A percentile compares a stretch with the other conserved stretches of the same genome.
Evolutionary conservation across 331 rosid species (phyloP).

Genomic region (Acacia pycnantha): DNA sequence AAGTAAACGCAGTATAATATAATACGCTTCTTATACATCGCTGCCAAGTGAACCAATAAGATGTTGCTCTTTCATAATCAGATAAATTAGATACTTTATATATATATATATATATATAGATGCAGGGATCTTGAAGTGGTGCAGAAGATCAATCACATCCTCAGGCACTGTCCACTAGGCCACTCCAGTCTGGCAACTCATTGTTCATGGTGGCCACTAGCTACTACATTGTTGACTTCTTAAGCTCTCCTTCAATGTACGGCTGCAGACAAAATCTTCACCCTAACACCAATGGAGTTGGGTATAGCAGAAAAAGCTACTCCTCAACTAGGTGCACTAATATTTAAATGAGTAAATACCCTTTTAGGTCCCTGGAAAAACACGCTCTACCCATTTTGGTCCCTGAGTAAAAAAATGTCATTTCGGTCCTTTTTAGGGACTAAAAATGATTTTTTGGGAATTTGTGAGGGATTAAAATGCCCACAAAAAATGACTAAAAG

Average conservation of each 20-base stretch:
- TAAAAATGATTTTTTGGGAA: too few relatives aligned
- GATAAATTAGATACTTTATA: not conserved
- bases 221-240: not conserved
- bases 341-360: too few relatives aligned
- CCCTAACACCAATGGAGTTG: not conserved
- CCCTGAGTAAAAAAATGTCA: too few relatives aligned
- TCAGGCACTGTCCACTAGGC: not conserved
- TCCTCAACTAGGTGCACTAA: too few relatives aligned
- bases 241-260: not conserved
- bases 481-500: too few relatives aligned
- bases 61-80: not conserved
- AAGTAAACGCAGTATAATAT: not conserved
- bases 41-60: not conserved
- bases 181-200: not conserved
- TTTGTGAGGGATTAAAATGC: too few relatives aligned
- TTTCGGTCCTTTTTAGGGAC: too few relatives aligned
- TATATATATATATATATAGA: too few relatives aligned
- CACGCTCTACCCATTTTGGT: too few relatives aligned
- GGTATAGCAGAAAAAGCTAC: too few relatives aligned
- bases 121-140: not conserved
- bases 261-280: not conserved
- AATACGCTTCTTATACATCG: not conserved
- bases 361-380: too few relatives aligned
- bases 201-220: not conserved
- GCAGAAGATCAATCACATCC: not conserved